Conservation (phyloP, 495 filamentous ascomycete species). For the Neurospora sp. region DNA sequence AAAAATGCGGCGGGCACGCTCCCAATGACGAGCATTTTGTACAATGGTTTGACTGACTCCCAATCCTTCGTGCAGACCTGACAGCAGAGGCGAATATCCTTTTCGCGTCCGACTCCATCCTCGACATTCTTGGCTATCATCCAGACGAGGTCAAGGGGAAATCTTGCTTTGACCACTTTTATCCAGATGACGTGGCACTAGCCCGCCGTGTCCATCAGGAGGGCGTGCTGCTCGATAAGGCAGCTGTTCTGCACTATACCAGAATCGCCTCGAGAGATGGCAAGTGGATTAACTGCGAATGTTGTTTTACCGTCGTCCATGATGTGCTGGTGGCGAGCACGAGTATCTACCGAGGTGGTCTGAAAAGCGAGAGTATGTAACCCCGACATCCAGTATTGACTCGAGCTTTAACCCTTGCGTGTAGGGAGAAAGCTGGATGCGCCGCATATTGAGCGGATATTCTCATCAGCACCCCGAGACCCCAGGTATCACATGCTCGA, state of each 20-base stretch:
- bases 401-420: constrained; percentile 2
- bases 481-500: constrained; percentile 88
- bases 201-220: constrained; percentile 62
- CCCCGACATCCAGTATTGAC: not conserved
- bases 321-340: constrained; percentile 80
- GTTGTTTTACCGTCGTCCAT: constrained; percentile 81
- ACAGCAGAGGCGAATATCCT: constrained; percentile 68
- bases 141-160: constrained; percentile 65
- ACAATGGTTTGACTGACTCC: constrained; percentile 1
- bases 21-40: not conserved
- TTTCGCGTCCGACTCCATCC: constrained; percentile 74
- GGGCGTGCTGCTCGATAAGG: constrained; percentile 71
- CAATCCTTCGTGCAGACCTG: constrained; percentile 43
- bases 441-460: constrained; percentile 65
- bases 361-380: constrained; percentile 59
- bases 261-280: constrained; percentile 58
- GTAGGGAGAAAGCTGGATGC: constrained; percentile 71
- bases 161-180: constrained; percentile 81
- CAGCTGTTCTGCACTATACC: constrained; percentile 74
- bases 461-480: constrained; percentile 72
- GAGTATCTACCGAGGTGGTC: constrained; percentile 62
- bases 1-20: not conserved
- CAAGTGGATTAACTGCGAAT: constrained; percentile 73
- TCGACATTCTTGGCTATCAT: constrained; percentile 71
- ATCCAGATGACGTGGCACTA: constrained; percentile 69